Base-by-base conservation (phyloP, 805 yeast species). In the Barnettozyma sp. region DNA sequence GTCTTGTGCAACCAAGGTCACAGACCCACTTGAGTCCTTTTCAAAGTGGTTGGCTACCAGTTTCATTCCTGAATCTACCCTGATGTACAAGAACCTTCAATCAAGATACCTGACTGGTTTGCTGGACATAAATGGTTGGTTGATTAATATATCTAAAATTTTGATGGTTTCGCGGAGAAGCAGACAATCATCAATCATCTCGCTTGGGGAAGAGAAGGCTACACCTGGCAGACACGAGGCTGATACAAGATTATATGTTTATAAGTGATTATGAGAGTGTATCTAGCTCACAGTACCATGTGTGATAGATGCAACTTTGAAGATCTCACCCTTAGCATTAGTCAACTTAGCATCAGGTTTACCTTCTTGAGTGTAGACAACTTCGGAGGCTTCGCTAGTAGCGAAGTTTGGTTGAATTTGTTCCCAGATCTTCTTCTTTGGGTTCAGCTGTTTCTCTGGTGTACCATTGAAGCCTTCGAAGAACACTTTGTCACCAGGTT, bases 341-440 rank as follows among this genome's bases (percentile, higher is more conserved):
- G 86, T 83, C 59, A 90, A 73, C 59, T 71, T 80, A 43, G 70
- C 66, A 30, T 55, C 55, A 37, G 79, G 78, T 56, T 79, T 78
- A 47, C 94, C 94, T 54, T 79, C 86, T 49, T 70, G 67, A 54
- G 81, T 81, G 71, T 75, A 90, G 43, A 84, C 71, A 28, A 90
- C 95, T 55, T 83, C 83, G 40, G 78, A 70, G 33, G 67, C 65
- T 26, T 76, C 92, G 47, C 69, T 76, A 21, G 97, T 90, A 39
- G 90, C 68, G 71, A 92, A 88, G 42, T 72, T 70, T 35, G 97
- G 97, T 71, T 92, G 98, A 46, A 83, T 69, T 35, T 88, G 73
- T 72, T 92, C 98, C 94, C 95, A 92, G 44, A 88, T 70, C 74
- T 92, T 92, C 82, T 92, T 92, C 80, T 92, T 92, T 52, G 98